Evolutionary conservation across 257 asterid genomes (phyloP), one percentile per base, ranked within the genome.

Genomic region (Anisodus acutangulus): DNA sequence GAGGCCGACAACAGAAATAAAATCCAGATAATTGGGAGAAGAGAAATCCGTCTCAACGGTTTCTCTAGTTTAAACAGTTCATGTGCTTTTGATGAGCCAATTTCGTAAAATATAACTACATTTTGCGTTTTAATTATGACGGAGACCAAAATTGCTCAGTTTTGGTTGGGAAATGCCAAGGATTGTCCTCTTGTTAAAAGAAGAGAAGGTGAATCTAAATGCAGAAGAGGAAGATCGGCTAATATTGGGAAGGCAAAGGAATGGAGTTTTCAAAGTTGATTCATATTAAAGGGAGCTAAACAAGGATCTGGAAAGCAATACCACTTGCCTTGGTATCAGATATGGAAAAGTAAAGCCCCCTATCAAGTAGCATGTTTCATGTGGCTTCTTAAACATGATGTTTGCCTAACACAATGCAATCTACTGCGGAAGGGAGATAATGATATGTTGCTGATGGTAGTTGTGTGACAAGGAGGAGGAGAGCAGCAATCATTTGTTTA

Each of bases 171-270:
- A 13, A 37, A 22, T 35, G 35, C 22, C 49, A 67, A 67, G 49
- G 74, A 67, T 17, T 67, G 22, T 22, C 51, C 76, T 37, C 76
- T 1, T 67, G 47, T 37, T 35, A 13, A 67, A 55, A 67, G 76
- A 67, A 35, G 76, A 70, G 35, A 70, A 70, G 55, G 79, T 43
- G 79, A 41, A 70, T 11, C 35, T 70, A 17, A 41, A 70, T 8
- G 16, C 35, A 70, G 31, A 41, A 70, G 79, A 41, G 15, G 79
- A 8, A 41, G 35, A 70, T 70, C 79, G 17, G 54, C 79, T 70
- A 41, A 17, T 51, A 70, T 41, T 41, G 15, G 8, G 16, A 17
- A 43, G 37, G 51, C 79, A 41, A 70, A 17, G 51, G 76, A 70
- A 41, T 68, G 57, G 57, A 51, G 15, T 51, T 54, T 0, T 67